phyloP scores from a whole-genome alignment of 768 basidiomycete genomes.

The Tulasnella sp. region DNA sequence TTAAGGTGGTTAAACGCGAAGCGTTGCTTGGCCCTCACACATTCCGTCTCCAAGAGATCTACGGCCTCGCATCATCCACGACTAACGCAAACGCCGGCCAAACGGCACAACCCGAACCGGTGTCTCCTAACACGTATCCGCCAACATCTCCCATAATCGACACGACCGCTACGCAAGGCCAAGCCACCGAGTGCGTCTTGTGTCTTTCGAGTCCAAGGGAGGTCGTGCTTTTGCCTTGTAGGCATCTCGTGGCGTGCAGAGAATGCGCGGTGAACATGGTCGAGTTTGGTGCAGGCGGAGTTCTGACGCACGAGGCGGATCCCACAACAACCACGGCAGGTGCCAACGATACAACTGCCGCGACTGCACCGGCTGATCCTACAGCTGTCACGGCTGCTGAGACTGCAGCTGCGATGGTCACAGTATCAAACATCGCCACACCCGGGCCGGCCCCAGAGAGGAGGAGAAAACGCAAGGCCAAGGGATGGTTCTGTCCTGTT shows the following conservation, averaged over 20 bases:
- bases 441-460: constrained; percentile 25
- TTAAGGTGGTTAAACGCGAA: constrained; percentile 86
- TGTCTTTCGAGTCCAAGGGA: constrained; percentile 82
- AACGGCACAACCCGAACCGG: constrained; percentile 19
- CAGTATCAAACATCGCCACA: constrained; percentile 21
- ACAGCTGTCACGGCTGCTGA: constrained; percentile 13
- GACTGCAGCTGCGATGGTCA: constrained; percentile 6
- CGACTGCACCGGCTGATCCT: constrained; percentile 7
- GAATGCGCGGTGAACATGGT: constrained; percentile 97
- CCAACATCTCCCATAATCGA: constrained; percentile 23
- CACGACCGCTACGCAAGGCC: constrained; percentile 50
- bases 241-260: constrained; percentile 90
- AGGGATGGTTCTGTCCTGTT: constrained; percentile 96
- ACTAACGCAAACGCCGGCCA: constrained; percentile 12
- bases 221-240: constrained; percentile 85
- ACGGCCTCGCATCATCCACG: constrained; percentile 56
- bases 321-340: constrained; percentile 25
- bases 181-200: constrained; percentile 65
- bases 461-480: constrained; percentile 76
- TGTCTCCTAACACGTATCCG: not conserved
- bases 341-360: constrained; percentile 23
- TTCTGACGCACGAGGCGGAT: constrained; percentile 47
- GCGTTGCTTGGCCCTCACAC: constrained; percentile 90
- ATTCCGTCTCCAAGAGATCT: constrained; percentile 93
- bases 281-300: constrained; percentile 90